These are phyloP conservation scores for Auriculariales sp. DNA, from an alignment of 768 basidiomycete species.

Conservation along the genomic window DNA sequence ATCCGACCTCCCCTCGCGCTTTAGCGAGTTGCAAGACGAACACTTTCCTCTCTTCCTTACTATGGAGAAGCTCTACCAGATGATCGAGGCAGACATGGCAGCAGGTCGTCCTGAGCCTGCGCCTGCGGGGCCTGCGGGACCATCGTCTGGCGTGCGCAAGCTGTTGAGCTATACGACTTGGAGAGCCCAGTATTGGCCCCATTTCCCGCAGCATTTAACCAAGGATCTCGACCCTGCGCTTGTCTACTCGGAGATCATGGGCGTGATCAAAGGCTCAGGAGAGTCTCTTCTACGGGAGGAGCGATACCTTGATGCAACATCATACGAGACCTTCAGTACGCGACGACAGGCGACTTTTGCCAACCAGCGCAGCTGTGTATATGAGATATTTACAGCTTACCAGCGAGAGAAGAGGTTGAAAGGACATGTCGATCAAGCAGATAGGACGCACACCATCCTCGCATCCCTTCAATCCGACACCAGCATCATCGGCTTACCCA, in stretches of 20 bases:
- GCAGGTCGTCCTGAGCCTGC: no score
- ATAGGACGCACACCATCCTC: conserved; percentile 44
- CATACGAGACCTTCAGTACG: conserved; percentile 34
- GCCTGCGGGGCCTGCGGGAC: no score
- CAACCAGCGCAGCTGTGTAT: conserved; percentile 26
- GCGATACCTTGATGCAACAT: conserved; percentile 26
- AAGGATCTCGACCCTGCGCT: conserved; percentile 44
- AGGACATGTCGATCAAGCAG: conserved; percentile 40
- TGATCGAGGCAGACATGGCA: conserved; percentile 33
- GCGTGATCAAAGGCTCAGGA: conserved; percentile 60
- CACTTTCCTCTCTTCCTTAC: conserved; percentile 63
- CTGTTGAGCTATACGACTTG: conserved; percentile 40
- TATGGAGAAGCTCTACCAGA: conserved; percentile 36
- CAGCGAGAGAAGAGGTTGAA: conserved; percentile 25
- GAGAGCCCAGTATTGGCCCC: conserved; percentile 40
- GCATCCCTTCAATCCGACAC: conserved; percentile 14
- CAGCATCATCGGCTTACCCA: conserved; percentile 22
- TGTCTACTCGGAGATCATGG: conserved; percentile 53
- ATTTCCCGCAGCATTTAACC: conserved; percentile 33
- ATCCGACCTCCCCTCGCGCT: conserved; percentile 33
- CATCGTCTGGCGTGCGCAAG: no score
- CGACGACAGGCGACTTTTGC: conserved; percentile 43
- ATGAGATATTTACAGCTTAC: conserved; percentile 40
- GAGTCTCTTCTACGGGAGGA: conserved; percentile 20
- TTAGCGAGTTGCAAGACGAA: conserved; percentile 37